Conservation (phyloP, 2,329 filamentous ascomycete species). For the Cladosporium sp. region DNA sequence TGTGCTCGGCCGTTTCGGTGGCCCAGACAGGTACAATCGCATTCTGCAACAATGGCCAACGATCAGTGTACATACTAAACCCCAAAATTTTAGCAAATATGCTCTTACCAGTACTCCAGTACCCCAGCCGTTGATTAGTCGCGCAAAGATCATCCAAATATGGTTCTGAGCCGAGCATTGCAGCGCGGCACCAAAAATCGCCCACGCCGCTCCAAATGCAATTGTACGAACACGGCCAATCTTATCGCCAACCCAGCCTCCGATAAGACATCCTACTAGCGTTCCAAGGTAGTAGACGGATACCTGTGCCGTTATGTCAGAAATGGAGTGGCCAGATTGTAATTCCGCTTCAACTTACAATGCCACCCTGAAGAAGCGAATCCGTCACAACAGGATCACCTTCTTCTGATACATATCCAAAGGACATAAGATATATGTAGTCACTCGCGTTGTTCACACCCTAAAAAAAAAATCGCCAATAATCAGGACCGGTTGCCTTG, state of each 20-base stretch:
- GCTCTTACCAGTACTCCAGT: constrained; percentile 57
- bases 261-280: constrained; percentile 58
- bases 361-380: constrained; percentile 59
- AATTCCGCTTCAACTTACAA: constrained; percentile 33
- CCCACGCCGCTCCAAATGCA: constrained; percentile 49
- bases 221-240: constrained; percentile 62
- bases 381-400: constrained; percentile 50
- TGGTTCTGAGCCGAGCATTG: constrained; percentile 64
- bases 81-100: too few species aligned
- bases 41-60: constrained; percentile 48
- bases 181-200: constrained; percentile 52
- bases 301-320: constrained; percentile 26
- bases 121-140: constrained; percentile 45
- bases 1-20: constrained; percentile 65
- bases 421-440: constrained; percentile 62
- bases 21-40: constrained; percentile 69
- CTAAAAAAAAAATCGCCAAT: neutral
- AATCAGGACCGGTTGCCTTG: too few species aligned
- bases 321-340: neutral
- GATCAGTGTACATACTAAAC: neutral
- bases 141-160: constrained; percentile 55
- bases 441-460: constrained; percentile 63
- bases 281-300: constrained; percentile 58
- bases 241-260: constrained; percentile 61
- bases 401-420: constrained; percentile 53